Evolutionary conservation across 306 rosid species (phyloP).

Genomic region (Crataegus laevigata): DNA sequence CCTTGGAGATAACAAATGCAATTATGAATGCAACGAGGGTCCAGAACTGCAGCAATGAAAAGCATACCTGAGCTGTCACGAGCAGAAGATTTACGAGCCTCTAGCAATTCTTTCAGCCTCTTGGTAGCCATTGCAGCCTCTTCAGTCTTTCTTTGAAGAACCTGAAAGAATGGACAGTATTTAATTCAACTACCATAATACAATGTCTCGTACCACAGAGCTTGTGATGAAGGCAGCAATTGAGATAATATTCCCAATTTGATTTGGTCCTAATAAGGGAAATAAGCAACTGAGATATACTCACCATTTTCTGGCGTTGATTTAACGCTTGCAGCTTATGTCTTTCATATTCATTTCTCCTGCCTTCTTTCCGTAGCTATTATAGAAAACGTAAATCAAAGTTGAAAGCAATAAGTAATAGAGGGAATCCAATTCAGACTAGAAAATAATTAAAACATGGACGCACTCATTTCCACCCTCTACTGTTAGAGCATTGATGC

Average conservation of each 20-base stretch:
- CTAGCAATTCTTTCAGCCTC: slow-evolving; percentile 93
- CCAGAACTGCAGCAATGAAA: neutral
- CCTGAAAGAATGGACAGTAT: slow-evolving; percentile 40
- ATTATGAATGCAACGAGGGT: neutral
- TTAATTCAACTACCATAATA: neutral
- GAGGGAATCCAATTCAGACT: slow-evolving; percentile 6
- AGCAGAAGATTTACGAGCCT: slow-evolving; percentile 88
- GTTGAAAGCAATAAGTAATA: slow-evolving; percentile 11
- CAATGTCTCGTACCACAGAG: neutral
- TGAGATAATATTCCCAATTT: neutral
- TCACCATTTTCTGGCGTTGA: slow-evolving; percentile 97
- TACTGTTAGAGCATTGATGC: neutral
- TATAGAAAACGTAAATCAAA: slow-evolving; percentile 20
- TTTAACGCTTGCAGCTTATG: slow-evolving; percentile 97
- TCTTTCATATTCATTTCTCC: slow-evolving; percentile 98
- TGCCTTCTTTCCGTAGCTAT: slow-evolving; percentile 92
- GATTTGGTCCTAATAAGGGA: neutral
- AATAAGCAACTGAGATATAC: slow-evolving; percentile 14
- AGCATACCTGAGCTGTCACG: slow-evolving; percentile 78
- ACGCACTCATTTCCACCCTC: neutral
- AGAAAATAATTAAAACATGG: neutral
- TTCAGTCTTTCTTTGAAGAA: slow-evolving; percentile 98
- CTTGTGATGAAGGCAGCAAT: neutral
- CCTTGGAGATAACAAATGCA: neutral
- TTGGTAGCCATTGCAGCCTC: slow-evolving; percentile 99